Conservation (phyloP, 352 stramenopile genomes). For the Pythium chondricola region DNA sequence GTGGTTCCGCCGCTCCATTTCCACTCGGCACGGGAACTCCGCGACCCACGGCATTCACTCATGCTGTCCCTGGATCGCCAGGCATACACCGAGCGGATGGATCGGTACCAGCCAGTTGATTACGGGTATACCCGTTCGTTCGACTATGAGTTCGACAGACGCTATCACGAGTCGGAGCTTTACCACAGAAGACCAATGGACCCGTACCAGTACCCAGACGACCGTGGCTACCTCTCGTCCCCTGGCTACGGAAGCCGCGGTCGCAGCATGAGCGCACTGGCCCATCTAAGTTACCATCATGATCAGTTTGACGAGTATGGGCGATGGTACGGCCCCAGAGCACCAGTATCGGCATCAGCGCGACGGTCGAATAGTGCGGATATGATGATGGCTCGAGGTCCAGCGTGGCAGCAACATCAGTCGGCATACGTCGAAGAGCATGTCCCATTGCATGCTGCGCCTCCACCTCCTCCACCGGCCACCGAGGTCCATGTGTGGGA, state of each 20-base stretch:
- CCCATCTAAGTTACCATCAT: background rate
- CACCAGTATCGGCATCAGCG: background rate
- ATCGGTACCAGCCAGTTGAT: slow-evolving; percentile 19
- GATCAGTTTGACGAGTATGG: slow-evolving; percentile 2
- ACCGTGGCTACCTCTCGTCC: slow-evolving; percentile 4
- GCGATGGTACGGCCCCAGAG: slow-evolving; percentile 1
- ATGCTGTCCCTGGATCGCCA: slow-evolving; percentile 9
- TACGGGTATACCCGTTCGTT: background rate
- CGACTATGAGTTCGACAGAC: background rate
- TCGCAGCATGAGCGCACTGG: slow-evolving; percentile 9
- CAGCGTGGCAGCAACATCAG: slow-evolving; percentile 7
- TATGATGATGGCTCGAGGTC: background rate
- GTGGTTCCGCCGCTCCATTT: slow-evolving; percentile 13
- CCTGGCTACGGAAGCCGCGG: background rate
- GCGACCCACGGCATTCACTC: slow-evolving; percentile 14
- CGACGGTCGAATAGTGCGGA: slow-evolving; percentile 4
- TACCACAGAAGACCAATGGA: background rate
- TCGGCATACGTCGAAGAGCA: background rate
- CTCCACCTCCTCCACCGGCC: background rate
- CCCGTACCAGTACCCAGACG: background rate
- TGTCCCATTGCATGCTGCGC: background rate
- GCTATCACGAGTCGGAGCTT: slow-evolving; percentile 2
- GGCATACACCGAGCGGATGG: slow-evolving; percentile 34
- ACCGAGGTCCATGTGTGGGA: slow-evolving; percentile 35
- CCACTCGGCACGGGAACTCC: slow-evolving; percentile 31